Evolutionary conservation across 768 basidiomycete genomes (phyloP).

Genomic region (Termitomyces sp.): DNA sequence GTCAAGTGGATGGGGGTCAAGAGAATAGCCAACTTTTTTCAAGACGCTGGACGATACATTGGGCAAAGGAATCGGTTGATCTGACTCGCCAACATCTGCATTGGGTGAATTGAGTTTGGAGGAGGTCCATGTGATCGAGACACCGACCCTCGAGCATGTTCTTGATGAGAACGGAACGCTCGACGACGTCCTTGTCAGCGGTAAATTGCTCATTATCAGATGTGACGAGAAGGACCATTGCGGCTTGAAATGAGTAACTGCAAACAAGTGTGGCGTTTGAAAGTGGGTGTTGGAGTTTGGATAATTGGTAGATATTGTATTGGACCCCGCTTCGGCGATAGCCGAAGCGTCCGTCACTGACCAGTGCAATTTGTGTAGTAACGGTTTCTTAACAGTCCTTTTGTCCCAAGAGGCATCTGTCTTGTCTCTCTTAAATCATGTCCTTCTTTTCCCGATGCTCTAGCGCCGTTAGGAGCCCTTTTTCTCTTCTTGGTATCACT

Average conservation of each 20-base stretch:
- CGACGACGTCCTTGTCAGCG: slow-evolving; percentile 91
- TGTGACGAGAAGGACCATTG: slow-evolving; percentile 84
- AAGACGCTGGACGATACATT: slow-evolving; percentile 91
- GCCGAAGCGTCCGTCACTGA: slow-evolving; percentile 23
- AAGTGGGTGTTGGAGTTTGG: not conserved
- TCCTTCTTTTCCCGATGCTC: slow-evolving; percentile 44
- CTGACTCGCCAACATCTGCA: slow-evolving; percentile 88
- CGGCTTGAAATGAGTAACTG: slow-evolving; percentile 14
- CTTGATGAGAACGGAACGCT: slow-evolving; percentile 95
- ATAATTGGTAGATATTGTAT: slow-evolving; percentile 16
- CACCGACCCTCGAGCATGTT: slow-evolving; percentile 96
- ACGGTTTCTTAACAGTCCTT: not conserved
- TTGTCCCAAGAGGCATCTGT: slow-evolving; percentile 1
- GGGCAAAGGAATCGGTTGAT: slow-evolving; percentile 91
- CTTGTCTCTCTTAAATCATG: slow-evolving; percentile 24
- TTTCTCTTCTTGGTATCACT: slow-evolving; percentile 39
- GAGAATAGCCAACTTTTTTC: slow-evolving; percentile 63
- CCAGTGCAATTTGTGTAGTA: slow-evolving; percentile 4
- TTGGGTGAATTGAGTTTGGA: slow-evolving; percentile 10
- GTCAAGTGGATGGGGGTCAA: not conserved
- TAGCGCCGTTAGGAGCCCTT: slow-evolving; percentile 38
- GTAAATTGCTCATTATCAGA: slow-evolving; percentile 95
- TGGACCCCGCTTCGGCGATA: slow-evolving; percentile 28
- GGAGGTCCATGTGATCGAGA: slow-evolving; percentile 3
- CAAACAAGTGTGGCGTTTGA: slow-evolving; percentile 14